phyloP scores from a whole-genome alignment of 257 asterid genomes.

The Solanum habrochaites region DNA sequence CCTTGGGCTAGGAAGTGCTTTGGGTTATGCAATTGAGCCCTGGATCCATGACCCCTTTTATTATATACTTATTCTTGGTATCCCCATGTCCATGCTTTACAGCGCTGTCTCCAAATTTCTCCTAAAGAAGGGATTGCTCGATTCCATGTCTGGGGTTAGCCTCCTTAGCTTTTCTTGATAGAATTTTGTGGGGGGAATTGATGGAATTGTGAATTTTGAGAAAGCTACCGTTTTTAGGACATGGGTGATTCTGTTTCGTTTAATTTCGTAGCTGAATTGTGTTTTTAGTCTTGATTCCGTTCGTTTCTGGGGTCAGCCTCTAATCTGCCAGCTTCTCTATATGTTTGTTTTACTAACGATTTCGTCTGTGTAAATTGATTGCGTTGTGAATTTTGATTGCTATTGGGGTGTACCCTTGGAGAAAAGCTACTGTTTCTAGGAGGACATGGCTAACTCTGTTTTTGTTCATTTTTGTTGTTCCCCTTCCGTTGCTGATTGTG shows the following conservation, averaged over 20 bases:
- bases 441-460: background rate
- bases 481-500: background rate
- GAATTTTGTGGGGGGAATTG: background rate
- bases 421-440: background rate
- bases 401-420: background rate
- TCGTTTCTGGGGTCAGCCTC: background rate
- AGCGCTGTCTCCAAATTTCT: slow-evolving; percentile 40
- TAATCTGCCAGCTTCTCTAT: background rate
- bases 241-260: background rate
- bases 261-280: background rate
- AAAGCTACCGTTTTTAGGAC: background rate
- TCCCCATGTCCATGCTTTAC: slow-evolving; percentile 55
- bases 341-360: background rate
- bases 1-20: slow-evolving; percentile 43
- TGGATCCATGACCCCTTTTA: slow-evolving; percentile 83
- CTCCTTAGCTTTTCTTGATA: background rate
- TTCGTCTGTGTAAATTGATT: background rate
- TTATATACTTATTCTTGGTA: slow-evolving; percentile 51
- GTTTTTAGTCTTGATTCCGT: background rate
- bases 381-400: background rate
- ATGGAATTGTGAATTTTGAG: background rate
- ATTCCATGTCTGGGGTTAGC: slow-evolving; percentile 53
- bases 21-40: slow-evolving; percentile 55
- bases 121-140: slow-evolving; percentile 49
- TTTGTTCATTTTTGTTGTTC: background rate